Percentiles rank a stretch among this genome's conserved stretches.
These are phyloP conservation scores for Aspergillus sp. DNA, from an alignment of 2,329 filamentous ascomycete species.

Conservation along the genomic window DNA sequence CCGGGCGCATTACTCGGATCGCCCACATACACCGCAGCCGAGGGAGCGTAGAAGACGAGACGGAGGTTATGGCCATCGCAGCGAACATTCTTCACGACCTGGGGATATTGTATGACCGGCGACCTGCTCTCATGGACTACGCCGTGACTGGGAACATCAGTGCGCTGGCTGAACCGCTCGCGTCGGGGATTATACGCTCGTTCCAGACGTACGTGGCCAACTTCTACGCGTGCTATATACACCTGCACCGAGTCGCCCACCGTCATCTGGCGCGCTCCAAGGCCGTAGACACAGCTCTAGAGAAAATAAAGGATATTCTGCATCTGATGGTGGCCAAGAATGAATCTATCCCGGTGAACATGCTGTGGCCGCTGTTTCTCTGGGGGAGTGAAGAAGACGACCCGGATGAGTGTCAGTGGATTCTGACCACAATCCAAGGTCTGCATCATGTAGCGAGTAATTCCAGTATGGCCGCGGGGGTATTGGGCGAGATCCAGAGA, in stretches of 20 bases:
- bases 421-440: background rate
- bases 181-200: background rate
- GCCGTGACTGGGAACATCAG: background rate
- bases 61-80: background rate
- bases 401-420: background rate
- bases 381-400: background rate
- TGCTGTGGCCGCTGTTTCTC: background rate
- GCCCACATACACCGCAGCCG: background rate
- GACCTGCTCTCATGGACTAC: background rate
- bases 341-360: background rate
- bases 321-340: background rate
- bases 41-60: background rate
- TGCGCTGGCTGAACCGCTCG: background rate
- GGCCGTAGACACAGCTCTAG: background rate
- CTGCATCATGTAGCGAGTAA: background rate
- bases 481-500: background rate
- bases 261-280: background rate
- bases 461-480: background rate
- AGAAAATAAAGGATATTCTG: background rate
- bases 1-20: background rate
- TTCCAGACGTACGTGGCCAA: background rate
- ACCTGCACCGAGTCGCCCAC: background rate
- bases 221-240: slow-evolving; percentile 2
- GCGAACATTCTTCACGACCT: background rate
- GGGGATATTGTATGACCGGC: background rate